phyloP scores from a whole-genome alignment of 2,329 filamentous ascomycete genomes.

The Orbilia brochopaga region DNA sequence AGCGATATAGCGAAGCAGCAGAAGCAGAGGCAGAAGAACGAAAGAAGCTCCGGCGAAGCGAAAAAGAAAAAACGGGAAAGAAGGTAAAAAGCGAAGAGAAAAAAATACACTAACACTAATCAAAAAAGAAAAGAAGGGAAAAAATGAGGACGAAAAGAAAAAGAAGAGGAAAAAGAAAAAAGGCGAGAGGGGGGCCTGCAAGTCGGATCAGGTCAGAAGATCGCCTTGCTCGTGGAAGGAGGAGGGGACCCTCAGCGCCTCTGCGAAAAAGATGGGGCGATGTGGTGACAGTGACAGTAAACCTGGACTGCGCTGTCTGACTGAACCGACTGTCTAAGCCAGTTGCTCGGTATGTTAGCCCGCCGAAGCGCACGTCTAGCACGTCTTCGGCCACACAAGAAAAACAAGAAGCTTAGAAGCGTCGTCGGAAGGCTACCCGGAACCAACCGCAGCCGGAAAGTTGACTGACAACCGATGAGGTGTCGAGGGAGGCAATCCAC shows the following conservation, averaged over 20 bases:
- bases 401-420: constrained; percentile 25
- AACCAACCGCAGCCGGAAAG: constrained; percentile 48
- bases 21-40: constrained; percentile 25
- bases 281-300: constrained; percentile 20
- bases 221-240: constrained; percentile 15
- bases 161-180: constrained; percentile 16
- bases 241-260: constrained; percentile 12
- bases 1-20: constrained; percentile 35
- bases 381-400: constrained; percentile 36
- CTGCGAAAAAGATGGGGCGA: constrained; percentile 38
- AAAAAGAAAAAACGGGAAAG: constrained; percentile 29
- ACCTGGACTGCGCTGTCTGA: constrained; percentile 8
- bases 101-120: constrained; percentile 10
- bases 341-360: constrained; percentile 38
- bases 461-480: constrained; percentile 25
- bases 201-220: constrained; percentile 36
- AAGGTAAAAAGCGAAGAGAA: constrained; percentile 4
- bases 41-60: constrained; percentile 43
- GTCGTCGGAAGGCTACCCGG: constrained; percentile 29
- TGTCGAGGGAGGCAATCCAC: constrained; percentile 47
- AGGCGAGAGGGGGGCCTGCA: constrained; percentile 24
- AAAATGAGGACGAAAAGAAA: constrained; percentile 22
- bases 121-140: constrained; percentile 11
- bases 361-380: constrained; percentile 37
- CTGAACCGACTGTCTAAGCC: constrained; percentile 43